phyloP scores from a whole-genome alignment of 139 green algal genomes.

The Pleodorina starrii region DNA sequence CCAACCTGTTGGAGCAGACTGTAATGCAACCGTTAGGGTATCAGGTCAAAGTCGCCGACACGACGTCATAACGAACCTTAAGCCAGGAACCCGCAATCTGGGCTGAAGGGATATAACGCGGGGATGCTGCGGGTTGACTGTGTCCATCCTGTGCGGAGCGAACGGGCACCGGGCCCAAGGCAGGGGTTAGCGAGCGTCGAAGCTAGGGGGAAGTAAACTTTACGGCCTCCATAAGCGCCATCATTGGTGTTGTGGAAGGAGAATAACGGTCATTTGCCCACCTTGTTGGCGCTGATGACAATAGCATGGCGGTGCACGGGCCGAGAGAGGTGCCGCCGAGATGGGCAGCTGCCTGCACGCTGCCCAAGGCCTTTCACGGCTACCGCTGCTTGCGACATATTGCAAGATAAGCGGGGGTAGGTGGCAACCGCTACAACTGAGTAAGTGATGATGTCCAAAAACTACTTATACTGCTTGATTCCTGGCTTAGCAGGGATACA shows the following conservation, averaged over 20 bases:
- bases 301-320: neutral
- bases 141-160: neutral
- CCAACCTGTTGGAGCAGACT: no score
- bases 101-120: neutral
- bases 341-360: neutral
- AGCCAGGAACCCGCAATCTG: neutral
- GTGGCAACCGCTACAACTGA: no score
- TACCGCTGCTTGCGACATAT: neutral
- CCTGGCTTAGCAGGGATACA: no score
- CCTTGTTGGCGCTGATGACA: slow-evolving; percentile 1
- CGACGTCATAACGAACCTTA: neutral
- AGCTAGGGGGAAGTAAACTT: no score
- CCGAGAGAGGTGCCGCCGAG: neutral
- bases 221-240: no score
- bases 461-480: no score
- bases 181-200: no score
- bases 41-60: neutral
- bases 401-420: neutral
- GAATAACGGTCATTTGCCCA: no score
- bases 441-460: no score
- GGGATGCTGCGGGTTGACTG: neutral
- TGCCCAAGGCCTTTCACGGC: neutral
- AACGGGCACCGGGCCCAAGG: no score
- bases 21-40: no score
- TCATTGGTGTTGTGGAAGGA: no score